Percentiles rank a stretch among this genome's conserved stretches.
Evolutionary conservation across 768 basidiomycete genomes (phyloP).

Genomic region (Clitopilus hobsonii): DNA sequence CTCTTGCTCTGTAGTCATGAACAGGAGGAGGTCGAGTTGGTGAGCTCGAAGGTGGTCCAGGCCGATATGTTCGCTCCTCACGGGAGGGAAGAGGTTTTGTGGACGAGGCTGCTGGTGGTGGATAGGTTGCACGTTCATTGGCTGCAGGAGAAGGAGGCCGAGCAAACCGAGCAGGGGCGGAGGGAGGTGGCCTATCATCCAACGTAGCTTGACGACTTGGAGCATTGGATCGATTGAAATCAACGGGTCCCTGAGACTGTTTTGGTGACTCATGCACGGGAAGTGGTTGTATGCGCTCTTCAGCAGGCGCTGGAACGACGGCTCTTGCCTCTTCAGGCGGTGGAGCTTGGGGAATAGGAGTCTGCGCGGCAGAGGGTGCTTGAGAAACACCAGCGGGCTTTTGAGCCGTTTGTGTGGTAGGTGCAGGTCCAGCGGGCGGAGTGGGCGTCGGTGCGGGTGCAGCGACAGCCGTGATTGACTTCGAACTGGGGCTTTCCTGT

Average conservation of each 20-base stretch:
- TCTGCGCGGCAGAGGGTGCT: not conserved
- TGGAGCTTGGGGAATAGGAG: not conserved
- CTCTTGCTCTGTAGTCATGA: not conserved
- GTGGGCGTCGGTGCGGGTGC: too few relatives aligned
- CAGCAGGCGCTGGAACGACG: constrained; percentile 17
- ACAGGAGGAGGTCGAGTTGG: not conserved
- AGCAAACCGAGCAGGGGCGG: constrained; percentile 16
- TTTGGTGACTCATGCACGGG: constrained; percentile 31
- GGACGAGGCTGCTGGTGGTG: constrained; percentile 2
- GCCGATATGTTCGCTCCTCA: not conserved
- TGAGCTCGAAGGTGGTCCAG: not conserved
- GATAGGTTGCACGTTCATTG: constrained; percentile 10
- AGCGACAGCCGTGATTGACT: too few relatives aligned
- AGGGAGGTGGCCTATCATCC: constrained; percentile 34
- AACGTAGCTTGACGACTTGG: constrained; percentile 26
- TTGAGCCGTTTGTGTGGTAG: too few relatives aligned
- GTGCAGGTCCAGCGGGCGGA: too few relatives aligned
- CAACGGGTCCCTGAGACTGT: constrained; percentile 19
- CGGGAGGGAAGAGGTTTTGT: not conserved
- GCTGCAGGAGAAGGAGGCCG: constrained; percentile 9
- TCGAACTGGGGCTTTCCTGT: too few relatives aligned
- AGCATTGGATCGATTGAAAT: constrained; percentile 9
- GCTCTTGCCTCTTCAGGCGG: too few relatives aligned
- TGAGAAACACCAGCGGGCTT: too few relatives aligned
- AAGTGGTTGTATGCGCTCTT: constrained; percentile 33